Percentiles rank a stretch among this genome's conserved stretches.
Conservation (phyloP, 768 basidiomycete genomes). For the Kockovaella imperatae region DNA sequence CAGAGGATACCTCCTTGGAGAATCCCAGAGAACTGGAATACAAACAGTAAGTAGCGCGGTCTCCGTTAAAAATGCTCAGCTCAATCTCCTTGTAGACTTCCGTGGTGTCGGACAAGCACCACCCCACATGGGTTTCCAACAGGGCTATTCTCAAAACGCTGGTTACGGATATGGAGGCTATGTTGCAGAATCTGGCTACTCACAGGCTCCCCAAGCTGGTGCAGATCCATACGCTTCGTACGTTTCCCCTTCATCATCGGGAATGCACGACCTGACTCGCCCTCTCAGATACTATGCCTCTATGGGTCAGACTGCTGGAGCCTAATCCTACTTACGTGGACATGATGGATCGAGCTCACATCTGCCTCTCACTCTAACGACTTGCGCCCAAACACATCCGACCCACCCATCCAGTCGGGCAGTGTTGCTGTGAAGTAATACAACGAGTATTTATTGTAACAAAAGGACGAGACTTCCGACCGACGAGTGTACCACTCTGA, state of each 20-base stretch:
- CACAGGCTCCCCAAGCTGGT: constrained; percentile 19
- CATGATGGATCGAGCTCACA: too few species aligned
- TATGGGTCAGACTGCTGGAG: constrained; percentile 19
- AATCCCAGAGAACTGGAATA: constrained; percentile 42
- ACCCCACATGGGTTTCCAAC: constrained; percentile 8
- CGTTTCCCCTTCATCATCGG: constrained; percentile 6
- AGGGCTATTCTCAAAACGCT: constrained; percentile 11
- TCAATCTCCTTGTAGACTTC: constrained; percentile 3
- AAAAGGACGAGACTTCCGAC: too few species aligned
- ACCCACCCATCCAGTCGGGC: too few species aligned
- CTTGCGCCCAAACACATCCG: too few species aligned
- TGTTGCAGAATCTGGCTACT: constrained; percentile 8
- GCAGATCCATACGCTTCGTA: constrained; percentile 42
- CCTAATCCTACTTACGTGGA: too few species aligned
- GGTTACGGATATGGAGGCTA: constrained; percentile 23
- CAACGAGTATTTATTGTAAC: too few species aligned
- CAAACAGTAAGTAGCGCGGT: constrained; percentile 19
- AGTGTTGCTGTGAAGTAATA: too few species aligned
- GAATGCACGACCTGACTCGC: neutral
- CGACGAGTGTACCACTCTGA: too few species aligned
- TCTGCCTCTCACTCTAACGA: too few species aligned
- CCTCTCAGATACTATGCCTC: constrained; percentile 24
- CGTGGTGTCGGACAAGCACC: neutral
- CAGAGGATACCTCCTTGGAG: constrained; percentile 45
- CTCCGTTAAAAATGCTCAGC: neutral